Percentiles rank a stretch among this genome's conserved stretches.
phyloP scores from a whole-genome alignment of 768 basidiomycete species.

The Gymnopilus junonius region DNA sequence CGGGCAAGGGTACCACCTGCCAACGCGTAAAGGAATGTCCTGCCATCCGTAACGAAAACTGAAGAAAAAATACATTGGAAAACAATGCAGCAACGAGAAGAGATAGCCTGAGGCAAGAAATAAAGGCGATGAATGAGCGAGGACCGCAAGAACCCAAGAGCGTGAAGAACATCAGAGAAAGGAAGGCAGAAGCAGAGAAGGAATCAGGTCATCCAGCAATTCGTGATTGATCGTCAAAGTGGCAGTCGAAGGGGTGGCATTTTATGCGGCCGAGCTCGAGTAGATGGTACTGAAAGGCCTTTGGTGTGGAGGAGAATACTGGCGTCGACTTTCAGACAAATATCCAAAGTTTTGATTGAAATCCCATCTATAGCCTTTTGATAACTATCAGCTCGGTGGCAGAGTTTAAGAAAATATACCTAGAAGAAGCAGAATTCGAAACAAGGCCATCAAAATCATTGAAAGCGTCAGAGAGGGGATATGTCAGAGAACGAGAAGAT shows the following conservation, averaged over 20 bases:
- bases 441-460: conserved; percentile 5
- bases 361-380: background rate
- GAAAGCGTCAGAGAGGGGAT: conserved; percentile 15
- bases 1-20: background rate
- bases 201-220: background rate
- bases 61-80: background rate
- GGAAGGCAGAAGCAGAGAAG: background rate
- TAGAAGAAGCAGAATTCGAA: conserved; percentile 3
- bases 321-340: background rate
- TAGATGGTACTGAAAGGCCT: conserved; percentile 12
- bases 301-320: conserved; percentile 5
- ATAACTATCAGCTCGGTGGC: background rate
- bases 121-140: background rate
- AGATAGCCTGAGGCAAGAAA: background rate
- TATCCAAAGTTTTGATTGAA: background rate
- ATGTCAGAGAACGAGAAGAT: conserved; percentile 16
- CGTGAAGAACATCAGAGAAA: background rate
- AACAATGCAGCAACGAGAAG: background rate
- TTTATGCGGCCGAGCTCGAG: conserved; percentile 10
- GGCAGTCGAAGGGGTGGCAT: background rate
- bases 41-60: background rate
- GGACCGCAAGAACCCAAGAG: background rate
- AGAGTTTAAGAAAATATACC: background rate
- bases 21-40: background rate
- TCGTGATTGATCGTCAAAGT: background rate